Evolutionary conservation across 2,329 filamentous ascomycete genomes (phyloP), one percentile per base, ranked within the genome.

Genomic region (Talaromyces sp.): DNA sequence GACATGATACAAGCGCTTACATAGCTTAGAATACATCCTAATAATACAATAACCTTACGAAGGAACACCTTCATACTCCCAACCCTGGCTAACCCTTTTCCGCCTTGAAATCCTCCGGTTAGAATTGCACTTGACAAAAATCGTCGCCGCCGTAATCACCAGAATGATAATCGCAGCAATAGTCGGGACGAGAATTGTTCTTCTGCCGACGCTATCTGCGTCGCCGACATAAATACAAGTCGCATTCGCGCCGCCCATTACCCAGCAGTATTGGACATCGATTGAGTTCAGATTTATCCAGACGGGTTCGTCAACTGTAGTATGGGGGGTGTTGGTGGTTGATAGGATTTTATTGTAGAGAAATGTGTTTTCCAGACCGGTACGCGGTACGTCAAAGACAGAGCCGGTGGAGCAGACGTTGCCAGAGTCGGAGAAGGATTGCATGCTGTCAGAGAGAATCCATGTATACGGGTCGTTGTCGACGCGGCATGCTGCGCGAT

Each of bases 11-110:
- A 52, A 24, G n/a, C 27, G 24, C 24, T 52, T 52, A 52, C n/a
- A 56, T 35, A 56, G 19, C 33, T 56, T 37, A 56, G 33, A 56
- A 31, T 52, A 37, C 31, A 41, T 22, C 4, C 1, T 31, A 31
- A 8, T 39, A 57, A 45, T 31, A 59, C 56, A 59, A 43, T 31
- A 0, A 33, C 11, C 56, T 31, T 66, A 82, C 3, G 79, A 81
- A 19, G 88, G 88, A 60, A 90, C 87, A 16, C 88, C 88, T 72
- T 90, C 88, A 77, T 90, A 90, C 70, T 89, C 85, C 83, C 86
- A 88, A 1, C 85, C 85, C 62, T 79, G 74, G 66, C 80, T 78
- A 57, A 84, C 79, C 70, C 83, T 81, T 70, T 81, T 82, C 31
- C 79, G 78, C 67, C 82, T 79, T 54, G 80, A 83, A 68, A 82